phyloP scores from a whole-genome alignment of 345 rosid species.

The Cardamine resedifolia region DNA sequence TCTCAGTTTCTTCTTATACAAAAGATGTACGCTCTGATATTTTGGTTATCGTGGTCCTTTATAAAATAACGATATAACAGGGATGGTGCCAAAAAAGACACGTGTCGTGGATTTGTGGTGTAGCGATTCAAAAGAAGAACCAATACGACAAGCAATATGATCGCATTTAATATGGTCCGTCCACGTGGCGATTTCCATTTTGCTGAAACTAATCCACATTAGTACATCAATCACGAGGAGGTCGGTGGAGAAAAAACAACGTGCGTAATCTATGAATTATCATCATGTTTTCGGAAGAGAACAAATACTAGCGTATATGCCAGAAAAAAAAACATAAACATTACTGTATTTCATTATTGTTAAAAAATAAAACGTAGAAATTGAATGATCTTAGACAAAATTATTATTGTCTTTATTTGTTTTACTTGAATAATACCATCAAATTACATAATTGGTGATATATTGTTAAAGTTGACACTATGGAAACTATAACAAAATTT shows the following conservation, averaged over 20 bases:
- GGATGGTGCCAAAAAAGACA: not conserved
- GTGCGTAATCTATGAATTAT: not conserved
- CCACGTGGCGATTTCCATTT: not conserved
- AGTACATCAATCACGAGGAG: slow-evolving; percentile 4
- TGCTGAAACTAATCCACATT: not conserved
- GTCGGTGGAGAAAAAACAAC: not conserved
- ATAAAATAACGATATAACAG: not conserved
- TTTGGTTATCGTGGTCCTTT: slow-evolving; percentile 15
- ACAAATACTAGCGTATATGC: not conserved
- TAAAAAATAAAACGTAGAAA: not conserved
- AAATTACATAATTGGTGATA: not conserved
- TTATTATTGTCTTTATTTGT: not conserved
- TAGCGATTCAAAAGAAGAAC: not conserved
- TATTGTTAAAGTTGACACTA: not conserved
- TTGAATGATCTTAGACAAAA: not conserved
- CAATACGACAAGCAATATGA: slow-evolving; percentile 23
- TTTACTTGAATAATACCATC: not conserved
- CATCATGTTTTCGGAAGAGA: not conserved
- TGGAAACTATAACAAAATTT: not conserved
- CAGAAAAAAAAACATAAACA: not conserved
- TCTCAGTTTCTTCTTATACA: not conserved
- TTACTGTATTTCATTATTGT: not conserved
- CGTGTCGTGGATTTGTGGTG: slow-evolving; percentile 23
- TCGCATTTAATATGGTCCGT: slow-evolving; percentile 5
- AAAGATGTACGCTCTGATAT: not conserved